Evolutionary conservation across 1,139 yeast genomes (phyloP).

Genomic region (Suhomyces guaymorum): DNA sequence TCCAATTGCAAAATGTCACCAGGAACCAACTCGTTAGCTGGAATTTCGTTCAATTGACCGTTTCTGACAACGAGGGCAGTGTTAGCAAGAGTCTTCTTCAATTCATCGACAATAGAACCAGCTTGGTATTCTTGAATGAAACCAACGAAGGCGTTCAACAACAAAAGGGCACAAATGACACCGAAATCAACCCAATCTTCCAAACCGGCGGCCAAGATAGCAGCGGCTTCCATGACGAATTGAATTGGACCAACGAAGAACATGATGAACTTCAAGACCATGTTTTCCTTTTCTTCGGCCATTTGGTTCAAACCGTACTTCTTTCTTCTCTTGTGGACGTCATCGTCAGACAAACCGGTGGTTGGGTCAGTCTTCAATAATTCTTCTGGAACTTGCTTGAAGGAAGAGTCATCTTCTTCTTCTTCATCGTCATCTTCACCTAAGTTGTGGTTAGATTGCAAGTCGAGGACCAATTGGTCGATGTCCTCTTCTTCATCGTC

Average conservation of each 20-base stretch:
- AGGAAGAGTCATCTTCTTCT: conserved; percentile 48
- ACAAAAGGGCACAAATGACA: conserved; percentile 86
- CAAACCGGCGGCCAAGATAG: conserved; percentile 95
- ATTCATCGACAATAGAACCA: conserved; percentile 92
- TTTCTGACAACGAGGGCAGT: conserved; percentile 84
- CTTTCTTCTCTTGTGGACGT: conserved; percentile 85
- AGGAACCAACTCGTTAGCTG: conserved; percentile 84
- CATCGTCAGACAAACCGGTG: conserved; percentile 77
- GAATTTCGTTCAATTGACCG: conserved; percentile 72
- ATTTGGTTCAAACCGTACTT: conserved; percentile 91
- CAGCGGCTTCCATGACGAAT: conserved; percentile 99
- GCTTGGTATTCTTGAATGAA: conserved; percentile 97
- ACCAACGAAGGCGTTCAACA: conserved; percentile 93
- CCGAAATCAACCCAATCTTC: conserved; percentile 99
- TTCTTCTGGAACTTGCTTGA: conserved; percentile 85
- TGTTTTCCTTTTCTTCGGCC: conserved; percentile 89
- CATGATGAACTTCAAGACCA: conserved; percentile 81
- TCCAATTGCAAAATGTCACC: conserved; percentile 92
- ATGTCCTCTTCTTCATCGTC: conserved; percentile 81
- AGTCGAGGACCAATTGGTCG: conserved; percentile 84
- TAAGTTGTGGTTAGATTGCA: conserved; percentile 75
- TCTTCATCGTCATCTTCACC: conserved; percentile 47
- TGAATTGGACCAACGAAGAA: conserved; percentile 98
- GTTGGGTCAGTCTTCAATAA: conserved; percentile 84
- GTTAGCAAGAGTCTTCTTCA: conserved; percentile 91